Base-by-base conservation (phyloP, 73 alveolate genomes). In the Stentor coeruleus region DNA sequence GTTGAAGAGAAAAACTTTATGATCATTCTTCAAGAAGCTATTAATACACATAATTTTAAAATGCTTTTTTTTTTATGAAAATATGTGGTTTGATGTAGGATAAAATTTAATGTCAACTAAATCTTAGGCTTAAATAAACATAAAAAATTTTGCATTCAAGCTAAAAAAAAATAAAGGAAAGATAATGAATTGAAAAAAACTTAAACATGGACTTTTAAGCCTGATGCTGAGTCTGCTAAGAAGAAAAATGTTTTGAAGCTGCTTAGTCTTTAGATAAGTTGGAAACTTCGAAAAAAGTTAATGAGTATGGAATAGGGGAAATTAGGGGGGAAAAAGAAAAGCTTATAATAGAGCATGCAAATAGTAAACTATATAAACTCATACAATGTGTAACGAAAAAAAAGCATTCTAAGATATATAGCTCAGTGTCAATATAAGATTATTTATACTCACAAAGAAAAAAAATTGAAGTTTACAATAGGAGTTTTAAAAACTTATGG, bases 191-290 rank as follows among this genome's bases (percentile, higher is more conserved):
- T 66, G 42, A 66, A 31, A 20, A 20, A 26, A 40, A 66, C n/a
- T 14, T 33, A 2, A 66, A 20, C 33, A 66, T 75, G 14, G 38
- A 0, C 38, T 2, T 75, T 75, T 75, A 14, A 35, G 6, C 83
- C 83, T 2, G 40, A 40, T n/a, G 83, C 39, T 14, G 66, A 20
- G 20, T 11, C 6, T 20, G 66, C 66, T 49, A 6, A 49, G 66
- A 35, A 75, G 26, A 75, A 75, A 75, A 75, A 40, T 6, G 38
- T n/a, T 14, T 31, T 39, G 2, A 66, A 75, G 39, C 59, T 39
- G 3, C 20, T 36, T 75, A 75, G 84, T 75, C 39, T 38, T 6
- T 75, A 6, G 83, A 75, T 37, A 37, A 66, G 2, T 66, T 75
- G 14, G 72, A 26, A 37, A 75, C 33, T 38, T 39, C 74, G 3